phyloP scores from a whole-genome alignment of 2,329 filamentous ascomycete genomes.

The Simplicillium aogashimaense region DNA sequence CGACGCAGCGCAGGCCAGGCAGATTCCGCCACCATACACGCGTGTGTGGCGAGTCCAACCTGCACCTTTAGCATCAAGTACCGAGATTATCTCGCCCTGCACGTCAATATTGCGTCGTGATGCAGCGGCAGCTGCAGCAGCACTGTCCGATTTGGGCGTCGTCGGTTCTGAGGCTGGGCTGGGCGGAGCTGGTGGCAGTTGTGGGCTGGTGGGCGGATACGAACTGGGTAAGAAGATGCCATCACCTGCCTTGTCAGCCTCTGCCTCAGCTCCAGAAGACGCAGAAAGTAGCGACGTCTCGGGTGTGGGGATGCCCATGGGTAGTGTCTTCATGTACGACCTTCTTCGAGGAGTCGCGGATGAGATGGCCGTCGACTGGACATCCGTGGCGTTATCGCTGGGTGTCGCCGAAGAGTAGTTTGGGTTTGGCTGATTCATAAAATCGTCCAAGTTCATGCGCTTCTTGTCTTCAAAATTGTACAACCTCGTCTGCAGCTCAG shows the following conservation, averaged over 20 bases:
- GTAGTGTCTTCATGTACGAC: conserved; percentile 32
- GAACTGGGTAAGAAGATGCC: conserved; percentile 34
- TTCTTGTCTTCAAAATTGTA: conserved; percentile 32
- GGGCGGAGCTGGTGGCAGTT: conserved; percentile 37
- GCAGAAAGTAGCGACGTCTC: conserved; percentile 2
- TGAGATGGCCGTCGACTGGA: conserved; percentile 15
- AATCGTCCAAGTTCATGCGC: conserved; percentile 22
- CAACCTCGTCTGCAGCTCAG: conserved; percentile 28
- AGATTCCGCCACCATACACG: conserved; percentile 48
- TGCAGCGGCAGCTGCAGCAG: conserved; percentile 16
- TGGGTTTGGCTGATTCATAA: conserved; percentile 40
- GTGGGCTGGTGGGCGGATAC: conserved; percentile 36
- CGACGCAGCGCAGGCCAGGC: conserved; percentile 42
- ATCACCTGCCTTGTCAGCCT: conserved; percentile 12
- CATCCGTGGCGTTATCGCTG: conserved; percentile 13
- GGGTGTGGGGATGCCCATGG: conserved; percentile 21
- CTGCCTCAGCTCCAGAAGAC: conserved; percentile 8
- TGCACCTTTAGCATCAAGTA: conserved; percentile 34
- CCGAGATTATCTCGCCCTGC: conserved; percentile 40
- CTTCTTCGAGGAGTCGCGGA: conserved; percentile 24
- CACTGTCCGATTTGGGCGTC: conserved; percentile 9
- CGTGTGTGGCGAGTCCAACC: conserved; percentile 49
- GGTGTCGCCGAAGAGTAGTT: conserved; percentile 30
- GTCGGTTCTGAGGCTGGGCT: conserved; percentile 5
- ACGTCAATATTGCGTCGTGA: conserved; percentile 27